These are phyloP conservation scores for Quercus suber DNA, from an alignment of 306 rosid species.

Conservation along the genomic window DNA sequence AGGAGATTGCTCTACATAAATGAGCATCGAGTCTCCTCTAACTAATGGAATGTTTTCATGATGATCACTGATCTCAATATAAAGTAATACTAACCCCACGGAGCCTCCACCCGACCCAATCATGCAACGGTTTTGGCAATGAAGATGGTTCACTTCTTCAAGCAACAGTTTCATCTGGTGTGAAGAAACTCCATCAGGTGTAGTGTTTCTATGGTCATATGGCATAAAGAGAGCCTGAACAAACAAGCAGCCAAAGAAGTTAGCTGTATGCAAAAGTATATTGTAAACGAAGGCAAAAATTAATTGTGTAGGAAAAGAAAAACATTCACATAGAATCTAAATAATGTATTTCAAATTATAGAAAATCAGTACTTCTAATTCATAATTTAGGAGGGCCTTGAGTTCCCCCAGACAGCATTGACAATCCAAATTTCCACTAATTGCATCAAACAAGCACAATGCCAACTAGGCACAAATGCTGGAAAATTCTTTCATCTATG, in stretches of 20 bases:
- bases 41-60: slow-evolving; percentile 1
- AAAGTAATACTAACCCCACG: slow-evolving; percentile 71
- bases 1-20: not conserved
- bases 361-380: not conserved
- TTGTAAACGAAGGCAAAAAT: not conserved
- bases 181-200: slow-evolving; percentile 67
- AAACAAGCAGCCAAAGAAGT: slow-evolving; percentile 4
- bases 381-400: not conserved
- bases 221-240: slow-evolving; percentile 96
- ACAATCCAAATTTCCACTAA: not conserved
- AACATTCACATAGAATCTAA: not conserved
- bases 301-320: not conserved
- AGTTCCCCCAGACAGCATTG: not conserved
- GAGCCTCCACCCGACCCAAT: slow-evolving; percentile 98
- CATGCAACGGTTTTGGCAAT: slow-evolving; percentile 75
- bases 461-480: not conserved
- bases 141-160: slow-evolving; percentile 71
- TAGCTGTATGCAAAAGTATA: not conserved
- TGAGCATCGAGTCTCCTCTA: not conserved
- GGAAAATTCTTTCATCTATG: not conserved
- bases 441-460: not conserved
- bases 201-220: slow-evolving; percentile 90
- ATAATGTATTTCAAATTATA: not conserved
- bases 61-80: slow-evolving; percentile 17
- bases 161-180: slow-evolving; percentile 77